phyloP scores from a whole-genome alignment of 2,329 filamentous ascomycete genomes.

The Juglanconis sp. region DNA sequence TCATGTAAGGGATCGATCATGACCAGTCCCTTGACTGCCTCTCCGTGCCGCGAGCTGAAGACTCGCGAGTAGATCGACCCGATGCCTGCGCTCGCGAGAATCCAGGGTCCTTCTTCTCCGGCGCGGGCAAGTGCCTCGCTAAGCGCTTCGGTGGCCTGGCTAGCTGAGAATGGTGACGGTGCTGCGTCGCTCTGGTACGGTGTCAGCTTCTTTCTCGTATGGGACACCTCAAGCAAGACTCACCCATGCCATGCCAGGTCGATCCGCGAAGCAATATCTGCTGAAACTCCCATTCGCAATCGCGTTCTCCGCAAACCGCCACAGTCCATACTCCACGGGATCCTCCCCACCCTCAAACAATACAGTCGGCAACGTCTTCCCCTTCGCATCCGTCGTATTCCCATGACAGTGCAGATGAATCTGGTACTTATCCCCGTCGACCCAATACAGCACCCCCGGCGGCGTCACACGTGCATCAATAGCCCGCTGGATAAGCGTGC shows the following conservation, averaged over 20 bases:
- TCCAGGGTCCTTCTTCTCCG: constrained; percentile 83
- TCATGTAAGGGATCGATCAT: constrained; percentile 89
- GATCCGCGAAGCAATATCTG: constrained; percentile 93
- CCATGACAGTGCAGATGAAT: constrained; percentile 84
- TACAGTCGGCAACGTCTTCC: constrained; percentile 68
- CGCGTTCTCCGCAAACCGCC: constrained; percentile 73
- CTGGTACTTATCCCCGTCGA: constrained; percentile 80
- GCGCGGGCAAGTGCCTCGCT: constrained; percentile 79
- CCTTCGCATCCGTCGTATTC: constrained; percentile 57
- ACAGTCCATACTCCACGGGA: constrained; percentile 74
- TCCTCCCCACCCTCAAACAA: constrained; percentile 81
- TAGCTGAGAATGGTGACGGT: constrained; percentile 87
- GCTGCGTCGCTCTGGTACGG: constrained; percentile 68
- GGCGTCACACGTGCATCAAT: constrained; percentile 72
- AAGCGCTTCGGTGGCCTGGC: constrained; percentile 85
- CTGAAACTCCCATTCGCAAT: constrained; percentile 76
- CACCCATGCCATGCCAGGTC: constrained; percentile 80
- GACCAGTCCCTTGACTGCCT: constrained; percentile 72
- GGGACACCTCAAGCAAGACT: constrained; percentile 33
- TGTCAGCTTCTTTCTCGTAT: constrained; percentile 3
- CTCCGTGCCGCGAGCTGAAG: constrained; percentile 79
- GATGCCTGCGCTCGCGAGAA: constrained; percentile 81
- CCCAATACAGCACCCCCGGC: constrained; percentile 72
- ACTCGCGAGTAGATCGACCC: constrained; percentile 88
- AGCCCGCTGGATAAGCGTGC: constrained; percentile 74